Evolutionary conservation across 2,329 filamentous ascomycete species (phyloP), one percentile per base, ranked within the genome.

Genomic region (Neofusicoccum ribis): DNA sequence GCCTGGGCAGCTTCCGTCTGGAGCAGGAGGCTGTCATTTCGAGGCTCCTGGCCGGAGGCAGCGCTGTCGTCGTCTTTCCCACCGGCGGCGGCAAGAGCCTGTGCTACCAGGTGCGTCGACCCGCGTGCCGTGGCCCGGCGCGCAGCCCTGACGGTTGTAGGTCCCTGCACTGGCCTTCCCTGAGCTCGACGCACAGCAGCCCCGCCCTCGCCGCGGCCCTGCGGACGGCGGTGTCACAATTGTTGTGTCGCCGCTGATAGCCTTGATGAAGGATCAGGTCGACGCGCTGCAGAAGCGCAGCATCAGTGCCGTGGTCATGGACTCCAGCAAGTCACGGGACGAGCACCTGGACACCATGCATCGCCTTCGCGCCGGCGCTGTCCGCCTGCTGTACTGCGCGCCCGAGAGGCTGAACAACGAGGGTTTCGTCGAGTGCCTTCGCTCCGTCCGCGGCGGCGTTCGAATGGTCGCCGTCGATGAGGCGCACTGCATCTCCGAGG

Each of bases 331-430:
- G 68, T 80, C 71, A 2, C 72, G 75, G 62, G 76, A 80, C 23
- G 70, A 79, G 54, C 76, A 78, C 59, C 66, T 80, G 1, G 63
- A 75, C 17, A 80, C 80, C 0, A 80, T 79, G 63, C 79, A 85
- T 3, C 77, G 83, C 60, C 71, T 83, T 61, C 76, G 79, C 15
- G 75, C 79, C 43, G 85, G 84, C 0, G 73, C 79, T 12, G 70
- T 88, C 7, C 82, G 84, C 3, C 70, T 88, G 2, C 73, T 88
- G 3, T 88, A 87, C 67, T 86, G 85, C 61, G 84, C 86, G 0
- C 86, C 86, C 0, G 86, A 88, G 71, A 78, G 85, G 6, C 76
- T 88, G 11, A 88, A 87, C 69, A 88, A 88, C 64, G 85, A 88
- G 69, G 82, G 81, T 0, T 88, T 88, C 56, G 80, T 88, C 5